These are phyloP conservation scores for Xylaria sp. DNA, from an alignment of 495 filamentous ascomycete species.

Conservation along the genomic window DNA sequence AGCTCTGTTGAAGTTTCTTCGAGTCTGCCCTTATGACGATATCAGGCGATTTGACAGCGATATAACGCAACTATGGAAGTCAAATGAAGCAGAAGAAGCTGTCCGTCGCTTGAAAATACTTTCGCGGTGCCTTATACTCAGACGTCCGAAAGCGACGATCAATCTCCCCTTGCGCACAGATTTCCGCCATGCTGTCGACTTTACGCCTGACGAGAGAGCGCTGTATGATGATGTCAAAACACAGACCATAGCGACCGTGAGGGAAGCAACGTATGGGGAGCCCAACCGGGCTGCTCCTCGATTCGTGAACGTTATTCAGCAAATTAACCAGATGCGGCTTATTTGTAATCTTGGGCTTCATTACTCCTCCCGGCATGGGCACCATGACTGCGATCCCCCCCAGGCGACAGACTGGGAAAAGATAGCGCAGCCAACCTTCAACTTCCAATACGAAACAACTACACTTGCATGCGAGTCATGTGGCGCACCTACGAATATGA, in stretches of 20 bases:
- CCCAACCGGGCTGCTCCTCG: not conserved
- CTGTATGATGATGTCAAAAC: not conserved
- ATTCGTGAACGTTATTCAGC: slow-evolving; percentile 46
- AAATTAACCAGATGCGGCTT: slow-evolving; percentile 50
- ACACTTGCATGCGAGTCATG: not conserved
- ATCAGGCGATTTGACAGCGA: slow-evolving; percentile 43
- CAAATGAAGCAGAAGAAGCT: slow-evolving; percentile 39
- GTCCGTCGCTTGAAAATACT: slow-evolving; percentile 43
- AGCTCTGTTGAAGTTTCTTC: slow-evolving; percentile 49
- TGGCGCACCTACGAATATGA: not conserved
- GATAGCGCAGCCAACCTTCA: slow-evolving; percentile 4
- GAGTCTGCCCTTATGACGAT: slow-evolving; percentile 48
- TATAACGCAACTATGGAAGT: slow-evolving; percentile 45
- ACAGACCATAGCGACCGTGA: not conserved
- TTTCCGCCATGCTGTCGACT: not conserved
- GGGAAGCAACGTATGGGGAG: not conserved
- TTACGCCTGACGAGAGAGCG: not conserved
- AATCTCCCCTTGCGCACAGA: slow-evolving; percentile 2
- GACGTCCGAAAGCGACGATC: not conserved
- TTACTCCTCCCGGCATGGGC: slow-evolving; percentile 36
- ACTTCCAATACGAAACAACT: slow-evolving; percentile 5
- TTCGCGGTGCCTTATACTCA: not conserved
- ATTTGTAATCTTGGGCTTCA: slow-evolving; percentile 50
- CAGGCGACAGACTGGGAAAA: slow-evolving; percentile 14
- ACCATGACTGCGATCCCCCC: not conserved